phyloP scores from a whole-genome alignment of 768 basidiomycete genomes.

The Psilocybe sp. region DNA sequence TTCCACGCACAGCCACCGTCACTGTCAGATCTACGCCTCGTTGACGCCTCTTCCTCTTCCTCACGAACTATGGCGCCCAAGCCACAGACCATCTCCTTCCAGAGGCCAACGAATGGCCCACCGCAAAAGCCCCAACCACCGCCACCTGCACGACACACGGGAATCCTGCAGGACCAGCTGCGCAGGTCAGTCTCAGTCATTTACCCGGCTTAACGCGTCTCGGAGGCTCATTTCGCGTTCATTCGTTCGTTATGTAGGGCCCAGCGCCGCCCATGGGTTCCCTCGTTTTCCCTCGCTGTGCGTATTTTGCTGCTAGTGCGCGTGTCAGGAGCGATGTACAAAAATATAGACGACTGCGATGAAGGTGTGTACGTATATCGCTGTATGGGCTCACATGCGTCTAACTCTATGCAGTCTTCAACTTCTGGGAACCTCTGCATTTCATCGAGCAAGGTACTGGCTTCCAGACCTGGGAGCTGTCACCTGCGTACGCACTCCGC shows the following conservation, averaged over 20 bases:
- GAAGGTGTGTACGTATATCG: conserved; percentile 59
- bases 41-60: neutral
- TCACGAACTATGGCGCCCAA: conserved; percentile 28
- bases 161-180: conserved; percentile 78
- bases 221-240: conserved; percentile 7
- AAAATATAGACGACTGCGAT: conserved; percentile 93
- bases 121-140: conserved; percentile 25
- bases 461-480: conserved; percentile 98
- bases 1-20: no score
- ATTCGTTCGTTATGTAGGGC: conserved; percentile 35
- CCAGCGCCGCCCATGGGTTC: conserved; percentile 79
- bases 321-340: conserved; percentile 88
- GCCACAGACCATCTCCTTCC: conserved; percentile 48
- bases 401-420: conserved; percentile 65
- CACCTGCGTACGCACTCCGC: conserved; percentile 86
- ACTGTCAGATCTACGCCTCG: no score
- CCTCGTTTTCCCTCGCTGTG: conserved; percentile 80
- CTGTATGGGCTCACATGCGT: neutral
- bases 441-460: conserved; percentile 82
- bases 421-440: conserved; percentile 98
- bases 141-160: conserved; percentile 46
- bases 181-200: conserved; percentile 49
- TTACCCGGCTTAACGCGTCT: neutral
- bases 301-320: conserved; percentile 81
- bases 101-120: conserved; percentile 33